phyloP scores from a whole-genome alignment of 2,329 filamentous ascomycete genomes.

The Geoglossum cookeanum region DNA sequence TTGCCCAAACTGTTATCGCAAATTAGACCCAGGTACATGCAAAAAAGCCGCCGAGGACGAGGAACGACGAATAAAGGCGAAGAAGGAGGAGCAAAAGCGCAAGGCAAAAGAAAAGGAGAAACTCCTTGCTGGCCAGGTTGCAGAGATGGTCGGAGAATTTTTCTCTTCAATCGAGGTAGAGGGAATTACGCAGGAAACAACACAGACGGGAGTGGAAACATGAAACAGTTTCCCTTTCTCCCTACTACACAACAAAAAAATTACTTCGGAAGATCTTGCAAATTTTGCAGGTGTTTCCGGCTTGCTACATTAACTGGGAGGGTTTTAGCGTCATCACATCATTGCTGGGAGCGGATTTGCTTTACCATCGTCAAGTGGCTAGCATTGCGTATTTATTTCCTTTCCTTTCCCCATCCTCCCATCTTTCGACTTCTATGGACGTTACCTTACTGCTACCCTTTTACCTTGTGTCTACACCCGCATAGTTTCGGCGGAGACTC shows the following conservation, averaged over 20 bases:
- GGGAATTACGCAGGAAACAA: not conserved
- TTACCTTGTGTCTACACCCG: not conserved
- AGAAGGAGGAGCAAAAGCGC: slow-evolving; percentile 5
- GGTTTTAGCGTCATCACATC: not conserved
- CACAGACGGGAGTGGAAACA: not conserved
- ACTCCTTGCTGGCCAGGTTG: slow-evolving; percentile 5
- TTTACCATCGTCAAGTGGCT: not conserved
- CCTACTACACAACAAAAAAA: not conserved
- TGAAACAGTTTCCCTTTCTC: not conserved
- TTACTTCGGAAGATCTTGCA: not conserved
- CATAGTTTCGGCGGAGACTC: not conserved
- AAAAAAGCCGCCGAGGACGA: not conserved
- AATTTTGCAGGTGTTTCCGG: not conserved
- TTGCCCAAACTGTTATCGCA: slow-evolving; percentile 22
- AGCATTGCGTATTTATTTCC: not conserved
- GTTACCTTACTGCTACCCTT: not conserved
- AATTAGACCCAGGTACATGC: not conserved
- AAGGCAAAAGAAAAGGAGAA: slow-evolving; percentile 4
- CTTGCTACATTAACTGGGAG: not conserved
- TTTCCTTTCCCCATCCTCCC: not conserved
- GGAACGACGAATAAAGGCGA: slow-evolving; percentile 1
- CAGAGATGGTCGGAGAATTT: slow-evolving; percentile 5
- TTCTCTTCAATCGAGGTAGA: not conserved
- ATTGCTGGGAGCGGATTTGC: not conserved
- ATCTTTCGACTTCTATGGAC: not conserved